phyloP scores from a whole-genome alignment of 345 rosid species.

The Populus pruinosa region DNA sequence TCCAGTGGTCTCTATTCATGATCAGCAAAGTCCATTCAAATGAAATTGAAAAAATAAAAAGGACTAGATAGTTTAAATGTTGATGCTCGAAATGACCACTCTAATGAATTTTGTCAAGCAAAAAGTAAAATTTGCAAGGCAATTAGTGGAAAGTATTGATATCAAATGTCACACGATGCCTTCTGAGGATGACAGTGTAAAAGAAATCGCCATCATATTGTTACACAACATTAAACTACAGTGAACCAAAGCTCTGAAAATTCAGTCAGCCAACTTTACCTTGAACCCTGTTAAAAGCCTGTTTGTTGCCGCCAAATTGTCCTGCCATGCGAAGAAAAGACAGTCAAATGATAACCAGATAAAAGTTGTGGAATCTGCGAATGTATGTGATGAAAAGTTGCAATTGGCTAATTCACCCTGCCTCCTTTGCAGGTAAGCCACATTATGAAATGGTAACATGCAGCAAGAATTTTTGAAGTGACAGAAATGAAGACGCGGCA shows the following conservation, averaged over 20 bases:
- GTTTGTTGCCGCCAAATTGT: conserved; percentile 24
- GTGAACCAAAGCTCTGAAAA: not conserved
- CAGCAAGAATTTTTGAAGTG: not conserved
- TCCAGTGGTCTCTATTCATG: not conserved
- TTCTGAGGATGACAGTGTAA: not conserved
- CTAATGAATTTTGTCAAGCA: too few relatives aligned
- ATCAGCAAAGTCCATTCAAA: not conserved
- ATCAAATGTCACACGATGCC: not conserved
- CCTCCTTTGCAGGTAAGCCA: not conserved
- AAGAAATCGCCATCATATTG: not conserved
- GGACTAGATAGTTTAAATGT: too few relatives aligned
- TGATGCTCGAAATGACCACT: too few relatives aligned
- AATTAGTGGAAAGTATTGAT: not conserved
- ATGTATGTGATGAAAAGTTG: not conserved
- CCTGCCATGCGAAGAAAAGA: conserved; percentile 16
- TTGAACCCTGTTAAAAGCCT: conserved; percentile 28
- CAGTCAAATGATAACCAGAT: not conserved
- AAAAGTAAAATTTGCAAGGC: too few relatives aligned
- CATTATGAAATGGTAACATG: not conserved
- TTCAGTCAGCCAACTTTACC: conserved; percentile 17
- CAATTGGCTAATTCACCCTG: not conserved
- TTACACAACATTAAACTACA: not conserved
- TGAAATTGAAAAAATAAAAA: too few relatives aligned
- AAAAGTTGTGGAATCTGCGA: not conserved
- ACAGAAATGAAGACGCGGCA: not conserved